Base-by-base conservation (phyloP, 495 filamentous ascomycete genomes). In the Aspergillus biplanus region DNA sequence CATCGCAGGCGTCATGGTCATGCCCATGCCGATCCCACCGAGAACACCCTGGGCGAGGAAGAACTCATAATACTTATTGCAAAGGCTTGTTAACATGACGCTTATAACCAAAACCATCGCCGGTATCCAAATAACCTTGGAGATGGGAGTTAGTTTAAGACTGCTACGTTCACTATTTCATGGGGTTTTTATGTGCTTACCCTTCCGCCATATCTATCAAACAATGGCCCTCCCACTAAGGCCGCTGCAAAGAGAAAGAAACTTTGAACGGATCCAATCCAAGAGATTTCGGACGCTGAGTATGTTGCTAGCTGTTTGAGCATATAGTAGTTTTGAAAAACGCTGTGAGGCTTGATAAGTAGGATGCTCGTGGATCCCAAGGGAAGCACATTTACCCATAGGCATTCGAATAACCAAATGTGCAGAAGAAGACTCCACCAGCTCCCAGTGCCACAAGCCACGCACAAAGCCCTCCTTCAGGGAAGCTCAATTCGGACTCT, bases 261-360 rank as follows among this genome's bases (percentile, higher is more conserved):
- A 2, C 71, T 59, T 8, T 72, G 50, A 8, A 86, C 59, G 0
- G 85, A 86, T 6, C 85, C 84, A 55, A 88, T 85, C 86, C 85
- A 88, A 21, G 63, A 35, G 33, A 68, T 64, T 27, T 58, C 37
- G 0, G 58, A 63, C 7, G 68, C 48, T 33, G 60, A 65, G 18
- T 69, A 3, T 4, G 59, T 33, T 1, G 34, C 52, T 9, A 78
- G 62, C 18, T 71, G 63, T 27, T 62, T 53, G 12, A 31, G 44
- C 42, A 65, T 48, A 37, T 77, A 77, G 46, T 74, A 74, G n/a
- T 67, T 66, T 63, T 75, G 67, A 55, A 69, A 77, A 35, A 71
- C 65, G 12, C 58, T 65, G 44, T 27, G 39, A 12, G 39, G 11
- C 39, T 6, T 44, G n/a, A 4, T 9, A 44, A 9, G 11, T 44